Evolutionary conservation across 345 rosid genomes (phyloP), one percentile per base, ranked within the genome.

Genomic region (Chamaenerion angustifolium): DNA sequence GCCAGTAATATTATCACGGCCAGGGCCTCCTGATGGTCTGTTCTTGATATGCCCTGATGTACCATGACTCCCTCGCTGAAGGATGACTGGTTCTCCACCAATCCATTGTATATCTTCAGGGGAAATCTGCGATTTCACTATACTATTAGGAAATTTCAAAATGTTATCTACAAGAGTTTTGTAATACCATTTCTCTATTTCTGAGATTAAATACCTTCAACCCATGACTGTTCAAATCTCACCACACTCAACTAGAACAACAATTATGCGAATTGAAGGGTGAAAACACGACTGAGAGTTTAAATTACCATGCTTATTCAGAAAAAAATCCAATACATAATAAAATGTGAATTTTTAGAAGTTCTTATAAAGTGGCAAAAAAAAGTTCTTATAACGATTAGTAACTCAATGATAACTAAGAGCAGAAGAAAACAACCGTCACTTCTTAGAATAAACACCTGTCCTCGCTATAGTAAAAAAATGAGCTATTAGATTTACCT

Each of bases 51-150:
- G 75, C 47, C 67, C 68, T 15, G 76, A 49, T 56, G 64, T 67
- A 56, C 73, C 72, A 57, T 67, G 63, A 68, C 69, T 61, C 53
- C 76, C 75, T 14, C 66, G 81, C 59, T 68, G 80, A 67, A 77
- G 64, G 40, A 75, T 50, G 40, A 73, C 73, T 61, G 78, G 85
- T 57, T 75, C 84, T 25, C 76, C 87, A 2, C 61, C 72, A 44
- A 64, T 73, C 95, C 95, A 87, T 67, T 77, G 82, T 58, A 87
- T 78, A 66, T 87, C 95, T 57, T 78, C 85, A 7, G 79, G 76
- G 59, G 89, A 79, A 60, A 87, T 87, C 95, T 87, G 76, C 49
- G 48, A 35, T 10, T 58, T n/a, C 17, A 57, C 41, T 45, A 17
- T n/a, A n/a, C 51, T n/a, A 51, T 42, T 11, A 43, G 44, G n/a